Evolutionary conservation across 2,329 filamentous ascomycete genomes (phyloP).

Genomic region (Exophiala viscosa): DNA sequence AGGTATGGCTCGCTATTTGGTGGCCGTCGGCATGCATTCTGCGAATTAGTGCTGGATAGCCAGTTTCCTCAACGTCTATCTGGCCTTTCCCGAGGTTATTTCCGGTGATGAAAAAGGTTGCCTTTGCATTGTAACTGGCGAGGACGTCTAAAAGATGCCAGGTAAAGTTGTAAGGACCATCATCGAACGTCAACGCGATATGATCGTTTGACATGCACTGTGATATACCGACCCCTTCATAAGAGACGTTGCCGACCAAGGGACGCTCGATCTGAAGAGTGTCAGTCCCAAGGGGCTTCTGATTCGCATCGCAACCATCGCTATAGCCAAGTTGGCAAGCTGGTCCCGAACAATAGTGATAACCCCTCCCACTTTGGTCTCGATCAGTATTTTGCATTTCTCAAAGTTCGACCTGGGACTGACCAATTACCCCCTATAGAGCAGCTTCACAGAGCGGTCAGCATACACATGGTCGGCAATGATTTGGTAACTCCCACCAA

Average conservation of each 20-base stretch:
- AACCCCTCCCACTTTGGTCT: not conserved
- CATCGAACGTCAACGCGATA: not conserved
- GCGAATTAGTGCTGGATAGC: not conserved
- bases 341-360: not conserved
- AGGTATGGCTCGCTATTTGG: not conserved
- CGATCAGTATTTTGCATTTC: not conserved
- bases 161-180: not conserved
- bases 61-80: not conserved
- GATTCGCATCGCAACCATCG: not conserved
- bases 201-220: not conserved
- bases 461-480: not conserved
- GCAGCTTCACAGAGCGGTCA: not conserved
- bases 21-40: not conserved
- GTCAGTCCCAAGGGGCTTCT: not conserved
- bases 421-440: not conserved
- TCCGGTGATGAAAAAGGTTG: not conserved
- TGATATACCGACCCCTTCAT: not conserved
- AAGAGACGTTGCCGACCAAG: not conserved
- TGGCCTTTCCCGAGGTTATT: not conserved
- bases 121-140: not conserved
- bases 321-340: not conserved
- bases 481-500: not conserved
- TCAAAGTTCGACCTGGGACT: not conserved
- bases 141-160: not conserved
- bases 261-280: not conserved